A percentile compares a stretch with the other conserved stretches of the same genome.
Evolutionary conservation across 805 yeast species (phyloP).

Genomic region (Saccharomyces kudriavzevii): DNA sequence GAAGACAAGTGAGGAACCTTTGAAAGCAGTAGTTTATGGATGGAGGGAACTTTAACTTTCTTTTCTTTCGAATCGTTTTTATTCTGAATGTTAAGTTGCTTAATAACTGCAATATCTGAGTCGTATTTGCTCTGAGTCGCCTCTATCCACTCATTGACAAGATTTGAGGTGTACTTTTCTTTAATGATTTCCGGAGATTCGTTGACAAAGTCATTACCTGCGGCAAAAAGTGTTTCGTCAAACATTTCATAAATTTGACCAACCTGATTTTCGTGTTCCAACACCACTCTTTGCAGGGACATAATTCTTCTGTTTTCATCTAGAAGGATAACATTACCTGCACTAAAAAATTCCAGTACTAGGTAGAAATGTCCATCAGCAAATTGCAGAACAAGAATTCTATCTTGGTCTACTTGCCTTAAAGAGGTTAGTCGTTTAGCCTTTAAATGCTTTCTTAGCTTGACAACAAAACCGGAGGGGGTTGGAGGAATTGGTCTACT

Average conservation of each 20-base stretch:
- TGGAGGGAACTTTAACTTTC: slow-evolving; percentile 44
- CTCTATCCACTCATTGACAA: slow-evolving; percentile 26
- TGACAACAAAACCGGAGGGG: slow-evolving; percentile 80
- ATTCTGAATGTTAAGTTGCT: neutral
- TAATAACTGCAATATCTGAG: slow-evolving; percentile 4
- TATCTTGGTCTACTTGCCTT: slow-evolving; percentile 68
- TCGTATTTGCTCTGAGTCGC: slow-evolving; percentile 14
- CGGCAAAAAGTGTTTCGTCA: slow-evolving; percentile 40
- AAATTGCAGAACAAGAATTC: slow-evolving; percentile 78
- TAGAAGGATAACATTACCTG: slow-evolving; percentile 79
- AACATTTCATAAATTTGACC: slow-evolving; percentile 64
- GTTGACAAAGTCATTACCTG: slow-evolving; percentile 2
- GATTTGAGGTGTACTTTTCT: slow-evolving; percentile 6
- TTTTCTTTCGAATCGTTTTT: slow-evolving; percentile 18
- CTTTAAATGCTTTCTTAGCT: slow-evolving; percentile 78
- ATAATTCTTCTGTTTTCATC: slow-evolving; percentile 62
- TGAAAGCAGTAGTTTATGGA: slow-evolving; percentile 62
- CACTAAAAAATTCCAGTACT: slow-evolving; percentile 88
- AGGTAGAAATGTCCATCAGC: slow-evolving; percentile 72
- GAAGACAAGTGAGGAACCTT: slow-evolving; percentile 70
- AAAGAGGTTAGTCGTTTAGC: slow-evolving; percentile 67
- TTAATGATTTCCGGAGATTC: neutral
- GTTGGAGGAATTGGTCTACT: slow-evolving; percentile 72
- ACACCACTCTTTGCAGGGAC: slow-evolving; percentile 70
- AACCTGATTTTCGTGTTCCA: slow-evolving; percentile 62